Percentiles rank a stretch among this genome's conserved stretches.
Evolutionary conservation across 352 stramenopile genomes (phyloP).

Genomic region (Globisporangium perplexum): DNA sequence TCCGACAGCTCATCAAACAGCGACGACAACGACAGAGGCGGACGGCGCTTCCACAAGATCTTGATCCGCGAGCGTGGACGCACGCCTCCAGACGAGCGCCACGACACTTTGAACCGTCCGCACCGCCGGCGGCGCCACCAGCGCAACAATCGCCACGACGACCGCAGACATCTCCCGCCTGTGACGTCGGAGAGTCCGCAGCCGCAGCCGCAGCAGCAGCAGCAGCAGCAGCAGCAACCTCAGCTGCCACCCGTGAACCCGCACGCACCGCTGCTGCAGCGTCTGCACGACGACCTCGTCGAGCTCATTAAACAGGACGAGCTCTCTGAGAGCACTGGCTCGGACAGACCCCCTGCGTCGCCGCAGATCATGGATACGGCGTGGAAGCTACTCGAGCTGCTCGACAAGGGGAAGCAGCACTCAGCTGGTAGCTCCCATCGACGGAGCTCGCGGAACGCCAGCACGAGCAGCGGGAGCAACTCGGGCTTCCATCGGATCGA

Average conservation of each 20-base stretch:
- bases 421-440: background rate
- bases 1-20: constrained; percentile 3
- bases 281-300: constrained; percentile 38
- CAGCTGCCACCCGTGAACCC: constrained; percentile 6
- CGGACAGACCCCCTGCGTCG: background rate
- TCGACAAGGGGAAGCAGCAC: constrained; percentile 23
- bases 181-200: background rate
- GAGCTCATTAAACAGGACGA: constrained; percentile 51
- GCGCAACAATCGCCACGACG: constrained; percentile 3
- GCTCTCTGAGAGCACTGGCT: background rate
- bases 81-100: constrained; percentile 17
- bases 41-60: constrained; percentile 28
- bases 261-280: constrained; percentile 22
- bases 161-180: background rate
- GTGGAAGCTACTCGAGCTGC: constrained; percentile 47
- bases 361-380: constrained; percentile 27
- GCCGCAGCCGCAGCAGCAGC: background rate
- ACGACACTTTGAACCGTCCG: background rate
- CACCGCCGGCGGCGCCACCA: constrained; percentile 10
- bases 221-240: background rate
- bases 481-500: background rate
- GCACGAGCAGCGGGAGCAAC: background rate
- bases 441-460: background rate
- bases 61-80: constrained; percentile 41
- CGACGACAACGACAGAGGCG: constrained; percentile 15